A percentile compares a stretch with the other conserved stretches of the same genome.
Conservation (phyloP, 345 rosid genomes). For the Psidium guajava region DNA sequence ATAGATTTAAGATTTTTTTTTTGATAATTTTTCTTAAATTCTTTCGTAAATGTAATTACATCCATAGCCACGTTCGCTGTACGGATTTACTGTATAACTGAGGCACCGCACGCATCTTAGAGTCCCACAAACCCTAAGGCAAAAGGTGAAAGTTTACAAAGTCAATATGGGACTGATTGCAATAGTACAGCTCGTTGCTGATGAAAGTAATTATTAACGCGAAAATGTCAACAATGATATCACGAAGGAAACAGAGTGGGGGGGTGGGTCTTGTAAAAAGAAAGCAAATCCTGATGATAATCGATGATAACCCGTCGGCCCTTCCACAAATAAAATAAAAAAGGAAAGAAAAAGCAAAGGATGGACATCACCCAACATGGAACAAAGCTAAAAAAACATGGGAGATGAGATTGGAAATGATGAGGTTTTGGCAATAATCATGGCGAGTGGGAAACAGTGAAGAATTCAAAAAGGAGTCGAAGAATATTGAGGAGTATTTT, state of each 20-base stretch:
- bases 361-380: background rate
- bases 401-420: background rate
- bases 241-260: background rate
- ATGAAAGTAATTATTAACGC: background rate
- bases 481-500: background rate
- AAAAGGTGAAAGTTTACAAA: background rate
- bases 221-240: background rate
- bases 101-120: background rate
- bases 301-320: background rate
- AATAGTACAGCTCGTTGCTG: background rate
- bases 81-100: background rate
- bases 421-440: background rate
- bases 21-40: too few relatives aligned
- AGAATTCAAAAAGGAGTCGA: background rate
- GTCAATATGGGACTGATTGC: background rate
- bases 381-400: background rate
- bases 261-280: background rate
- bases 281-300: background rate
- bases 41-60: background rate
- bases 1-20: too few relatives aligned
- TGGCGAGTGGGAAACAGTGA: background rate
- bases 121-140: background rate
- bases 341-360: background rate
- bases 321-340: background rate
- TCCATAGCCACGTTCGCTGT: background rate